Evolutionary conservation across 2,329 filamentous ascomycete species (phyloP), one percentile per base, ranked within the genome.

Genomic region (Verticillium longisporum): DNA sequence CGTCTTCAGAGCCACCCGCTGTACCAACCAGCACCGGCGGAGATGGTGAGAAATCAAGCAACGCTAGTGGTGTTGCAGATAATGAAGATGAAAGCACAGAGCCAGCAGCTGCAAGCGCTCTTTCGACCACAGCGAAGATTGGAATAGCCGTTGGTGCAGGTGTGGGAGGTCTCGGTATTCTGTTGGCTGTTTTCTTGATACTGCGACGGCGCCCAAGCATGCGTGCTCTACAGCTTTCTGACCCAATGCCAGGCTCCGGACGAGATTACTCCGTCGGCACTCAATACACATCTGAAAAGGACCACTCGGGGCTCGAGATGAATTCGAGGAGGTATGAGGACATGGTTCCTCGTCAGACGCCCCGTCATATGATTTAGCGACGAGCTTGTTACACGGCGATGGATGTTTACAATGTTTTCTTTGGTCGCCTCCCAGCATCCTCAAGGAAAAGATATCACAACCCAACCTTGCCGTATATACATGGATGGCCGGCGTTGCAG

Each of bases 311-410:
- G 56, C 74, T 84, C 54, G 82, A 85, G 65, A 73, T 79, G 67
- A 78, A 79, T 62, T 77, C 81, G 3, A 77, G 80, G 62, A 77
- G 81, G 53, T 86, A 86, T 64, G 83, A 86, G 69, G 83, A 86
- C 64, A 82, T 85, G 81, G 67, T 82, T 26, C 82, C 82, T 33
- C 74, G 81, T 55, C 75, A 78, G 62, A 75, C 79, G 56, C 83
- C 83, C 11, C 74, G 76, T 68, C 75, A 71, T 15, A 74, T 78
- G 71, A 74, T 79, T 10, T 78, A 62, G 63, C 36, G 10, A 7
- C 18, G 11, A 13, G 9, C 9, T 4, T 7, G n/a, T n/a, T 14
- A 26, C 18, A 50, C 18, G 45, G 45, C n/a, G n/a, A 21, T 50
- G 26, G 9, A 5, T 50, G 7, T 21, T 50, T 21, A n/a, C 15